Evolutionary conservation across 78 protist species (phyloP), one percentile per base, ranked within the genome.

Genomic region (Creolimax fragrantissima): DNA sequence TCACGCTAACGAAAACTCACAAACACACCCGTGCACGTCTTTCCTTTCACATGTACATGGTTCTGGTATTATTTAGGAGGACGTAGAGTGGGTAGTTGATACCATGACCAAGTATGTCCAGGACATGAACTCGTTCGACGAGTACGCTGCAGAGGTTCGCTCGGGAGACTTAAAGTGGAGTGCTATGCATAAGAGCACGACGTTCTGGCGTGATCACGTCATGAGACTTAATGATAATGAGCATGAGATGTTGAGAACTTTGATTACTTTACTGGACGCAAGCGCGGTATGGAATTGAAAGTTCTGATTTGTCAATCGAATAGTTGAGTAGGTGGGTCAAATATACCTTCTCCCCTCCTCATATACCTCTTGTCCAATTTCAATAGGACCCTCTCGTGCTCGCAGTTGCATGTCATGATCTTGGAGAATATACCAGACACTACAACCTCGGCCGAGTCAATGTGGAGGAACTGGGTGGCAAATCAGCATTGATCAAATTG

Each of bases 161-260:
- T 11, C 35, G 42, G 97, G 5, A 95, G 97, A 35, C 88, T 92
- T 98, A 42, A 95, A 93, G 84, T 98, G 99, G 99, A 84, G 96
- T 41, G 98, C 98, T 47, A 94, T 92, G 6, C 99, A 98, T 94
- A 95, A 92, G 42, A 89, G 96, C 17, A 96, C 94, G 85, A 74
- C 92, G n/a, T 98, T 98, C 92, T 98, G 99, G 99, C 41, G 58
- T 36, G 97, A 98, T 47, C 97, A 96, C 86, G 91, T 91, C 41
- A 17, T 81, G n/a, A 85, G 88, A 41, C 94, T 98, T 85, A 98
- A 97, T 84, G 97, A 95, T 45, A 81, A 96, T 74, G 17, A 93
- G 32, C 95, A 47, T 67, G 86, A 94, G 89, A 85, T 94, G 42
- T 42, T 95, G 45, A 88, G 89, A 74, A 42, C 6, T 3, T 11